Conservation (phyloP, 163 green algal genomes). For the Chloroidium sp. region DNA sequence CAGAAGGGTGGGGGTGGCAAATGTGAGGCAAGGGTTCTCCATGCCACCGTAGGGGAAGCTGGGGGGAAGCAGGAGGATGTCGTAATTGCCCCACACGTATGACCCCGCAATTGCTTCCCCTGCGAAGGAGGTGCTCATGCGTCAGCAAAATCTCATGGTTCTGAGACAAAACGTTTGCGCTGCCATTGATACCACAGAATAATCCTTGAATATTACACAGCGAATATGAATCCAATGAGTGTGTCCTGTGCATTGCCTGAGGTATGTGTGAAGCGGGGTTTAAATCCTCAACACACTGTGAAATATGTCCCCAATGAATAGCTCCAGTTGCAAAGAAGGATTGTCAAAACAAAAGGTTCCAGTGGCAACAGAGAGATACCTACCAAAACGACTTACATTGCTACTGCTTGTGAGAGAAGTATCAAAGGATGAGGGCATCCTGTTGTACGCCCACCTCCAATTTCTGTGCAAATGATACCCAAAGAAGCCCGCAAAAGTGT, state of each 20-base stretch:
- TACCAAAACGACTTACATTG: too few species aligned
- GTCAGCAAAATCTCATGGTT: too few species aligned
- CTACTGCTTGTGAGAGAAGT: too few species aligned
- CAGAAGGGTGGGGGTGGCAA: constrained; percentile 90
- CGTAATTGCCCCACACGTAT: constrained; percentile 89
- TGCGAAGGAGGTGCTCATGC: constrained; percentile 4
- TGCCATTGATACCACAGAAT: too few species aligned
- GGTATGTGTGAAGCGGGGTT: not conserved
- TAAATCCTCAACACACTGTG: not conserved
- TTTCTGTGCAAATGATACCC: too few species aligned
- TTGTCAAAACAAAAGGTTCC: not conserved
- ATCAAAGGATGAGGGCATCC: too few species aligned
- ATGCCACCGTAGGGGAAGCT: constrained; percentile 79
- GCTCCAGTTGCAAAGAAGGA: not conserved
- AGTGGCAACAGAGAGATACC: too few species aligned
- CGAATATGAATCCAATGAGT: too few species aligned
- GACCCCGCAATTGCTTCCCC: constrained; percentile 71
- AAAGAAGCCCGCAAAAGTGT: not conserved
- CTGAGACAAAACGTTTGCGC: too few species aligned
- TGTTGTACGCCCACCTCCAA: too few species aligned
- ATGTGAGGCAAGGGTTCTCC: constrained; percentile 86
- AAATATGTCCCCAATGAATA: not conserved
- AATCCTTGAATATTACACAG: too few species aligned
- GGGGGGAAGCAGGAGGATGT: constrained; percentile 88
- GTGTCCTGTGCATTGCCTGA: too few species aligned